phyloP scores from a whole-genome alignment of 192 early-diverging fungal species.

The Geranomyces michiganensis region DNA sequence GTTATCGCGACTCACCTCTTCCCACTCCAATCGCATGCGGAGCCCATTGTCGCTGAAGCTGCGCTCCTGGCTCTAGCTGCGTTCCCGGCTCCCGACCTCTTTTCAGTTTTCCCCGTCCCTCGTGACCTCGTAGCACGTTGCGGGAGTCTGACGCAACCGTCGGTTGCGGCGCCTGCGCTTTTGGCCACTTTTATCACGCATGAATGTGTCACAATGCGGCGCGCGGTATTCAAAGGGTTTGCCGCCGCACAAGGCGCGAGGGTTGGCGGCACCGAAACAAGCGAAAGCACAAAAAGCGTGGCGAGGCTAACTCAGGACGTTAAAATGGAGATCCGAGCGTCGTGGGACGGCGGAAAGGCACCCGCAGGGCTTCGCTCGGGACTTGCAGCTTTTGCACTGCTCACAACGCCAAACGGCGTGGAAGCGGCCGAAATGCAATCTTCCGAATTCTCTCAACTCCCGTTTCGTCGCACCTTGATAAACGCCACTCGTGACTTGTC shows the following conservation, averaged over 20 bases:
- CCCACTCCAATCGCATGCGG: constrained; percentile 17
- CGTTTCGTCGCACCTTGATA: constrained; percentile 20
- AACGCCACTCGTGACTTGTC: constrained; percentile 27
- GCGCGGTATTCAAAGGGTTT: constrained; percentile 37
- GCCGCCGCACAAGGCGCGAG: constrained; percentile 20
- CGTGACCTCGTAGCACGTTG: constrained; percentile 18
- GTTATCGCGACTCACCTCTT: constrained; percentile 12
- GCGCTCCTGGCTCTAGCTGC: constrained; percentile 13
- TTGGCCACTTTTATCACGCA: constrained; percentile 30
- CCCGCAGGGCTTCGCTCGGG: constrained; percentile 24
- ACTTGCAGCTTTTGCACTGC: constrained; percentile 11
- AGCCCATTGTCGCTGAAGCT: constrained; percentile 6
- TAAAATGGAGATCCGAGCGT: background rate
- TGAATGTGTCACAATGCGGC: constrained; percentile 34
- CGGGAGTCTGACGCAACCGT: background rate
- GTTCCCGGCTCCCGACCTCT: constrained; percentile 32
- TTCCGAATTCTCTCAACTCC: background rate
- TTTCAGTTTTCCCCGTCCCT: constrained; percentile 12
- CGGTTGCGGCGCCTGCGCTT: background rate
- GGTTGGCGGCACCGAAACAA: background rate
- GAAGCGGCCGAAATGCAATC: background rate
- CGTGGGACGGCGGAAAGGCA: constrained; percentile 31
- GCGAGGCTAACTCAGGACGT: constrained; percentile 10
- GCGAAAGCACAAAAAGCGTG: background rate
- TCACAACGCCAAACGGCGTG: background rate